Evolutionary conservation across 2,329 filamentous ascomycete genomes (phyloP).

Genomic region (Aspergillus pseudoglaucus): DNA sequence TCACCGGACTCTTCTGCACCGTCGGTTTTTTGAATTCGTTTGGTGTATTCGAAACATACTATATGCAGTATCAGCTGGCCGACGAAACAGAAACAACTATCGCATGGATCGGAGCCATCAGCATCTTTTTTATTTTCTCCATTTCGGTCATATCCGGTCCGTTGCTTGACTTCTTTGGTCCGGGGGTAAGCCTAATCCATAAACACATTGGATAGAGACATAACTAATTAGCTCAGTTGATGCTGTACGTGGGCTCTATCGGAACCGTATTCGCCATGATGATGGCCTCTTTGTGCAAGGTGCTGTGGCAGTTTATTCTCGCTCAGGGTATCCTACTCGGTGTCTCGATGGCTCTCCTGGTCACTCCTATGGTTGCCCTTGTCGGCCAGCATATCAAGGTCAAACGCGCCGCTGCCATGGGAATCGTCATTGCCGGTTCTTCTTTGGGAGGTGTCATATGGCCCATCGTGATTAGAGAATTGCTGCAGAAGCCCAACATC

Average conservation of each 20-base stretch:
- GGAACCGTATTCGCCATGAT: conserved; percentile 26
- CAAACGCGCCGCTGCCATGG: conserved; percentile 24
- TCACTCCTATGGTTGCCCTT: conserved; percentile 25
- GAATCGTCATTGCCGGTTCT: conserved; percentile 27
- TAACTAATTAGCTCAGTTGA: conserved; percentile 12
- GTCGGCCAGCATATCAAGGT: conserved; percentile 25
- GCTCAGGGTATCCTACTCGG: conserved; percentile 32
- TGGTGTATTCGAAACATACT: conserved; percentile 31
- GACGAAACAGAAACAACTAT: conserved; percentile 23
- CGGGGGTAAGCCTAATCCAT: conserved; percentile 14
- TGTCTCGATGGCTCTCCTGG: conserved; percentile 22
- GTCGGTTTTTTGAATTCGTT: conserved; percentile 35
- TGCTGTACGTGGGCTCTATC: conserved; percentile 22
- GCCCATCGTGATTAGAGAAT: conserved; percentile 26
- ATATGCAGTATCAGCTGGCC: conserved; percentile 18
- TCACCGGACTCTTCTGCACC: conserved; percentile 27
- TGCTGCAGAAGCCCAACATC: conserved; percentile 19
- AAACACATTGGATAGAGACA: neutral
- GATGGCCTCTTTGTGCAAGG: conserved; percentile 32
- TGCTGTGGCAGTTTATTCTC: conserved; percentile 35
- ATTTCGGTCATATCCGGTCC: conserved; percentile 21
- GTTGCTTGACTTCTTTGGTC: conserved; percentile 27
- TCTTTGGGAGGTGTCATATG: conserved; percentile 32
- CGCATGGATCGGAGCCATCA: conserved; percentile 28
- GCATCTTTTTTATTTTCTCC: conserved; percentile 27